These are phyloP conservation scores for Pseudogymnoascus sp. DNA, from an alignment of 2,329 filamentous ascomycete genomes.

Conservation along the genomic window DNA sequence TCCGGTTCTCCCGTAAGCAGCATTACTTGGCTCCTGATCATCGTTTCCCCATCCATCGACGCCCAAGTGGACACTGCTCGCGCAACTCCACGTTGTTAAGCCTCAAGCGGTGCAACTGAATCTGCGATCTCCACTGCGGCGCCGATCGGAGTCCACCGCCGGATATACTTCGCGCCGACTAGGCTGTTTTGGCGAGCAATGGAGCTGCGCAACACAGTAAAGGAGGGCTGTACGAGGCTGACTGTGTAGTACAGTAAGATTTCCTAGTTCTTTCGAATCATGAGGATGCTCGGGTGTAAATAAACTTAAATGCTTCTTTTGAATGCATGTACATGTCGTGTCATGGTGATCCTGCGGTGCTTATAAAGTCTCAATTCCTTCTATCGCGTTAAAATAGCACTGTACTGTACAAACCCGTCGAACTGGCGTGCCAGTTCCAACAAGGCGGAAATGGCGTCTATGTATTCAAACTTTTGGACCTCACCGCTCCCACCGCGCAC, in stretches of 20 bases:
- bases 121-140: background rate
- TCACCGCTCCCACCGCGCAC: background rate
- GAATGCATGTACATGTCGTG: background rate
- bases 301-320: background rate
- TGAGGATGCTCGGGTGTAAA: background rate
- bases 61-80: background rate
- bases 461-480: background rate
- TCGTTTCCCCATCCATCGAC: background rate
- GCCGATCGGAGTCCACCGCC: background rate
- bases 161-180: background rate
- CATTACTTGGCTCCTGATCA: background rate
- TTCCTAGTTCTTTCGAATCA: background rate
- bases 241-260: background rate
- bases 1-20: background rate
- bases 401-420: background rate
- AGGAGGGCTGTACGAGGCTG: background rate
- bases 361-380: background rate
- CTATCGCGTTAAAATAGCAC: background rate
- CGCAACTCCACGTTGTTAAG: background rate
- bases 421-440: conserved; percentile 1
- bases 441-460: background rate
- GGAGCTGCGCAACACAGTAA: background rate
- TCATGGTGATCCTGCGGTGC: background rate
- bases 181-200: background rate
- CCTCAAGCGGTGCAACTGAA: background rate